Base-by-base conservation (phyloP, 2,329 filamentous ascomycete species). In the Sporothrix inflata region DNA sequence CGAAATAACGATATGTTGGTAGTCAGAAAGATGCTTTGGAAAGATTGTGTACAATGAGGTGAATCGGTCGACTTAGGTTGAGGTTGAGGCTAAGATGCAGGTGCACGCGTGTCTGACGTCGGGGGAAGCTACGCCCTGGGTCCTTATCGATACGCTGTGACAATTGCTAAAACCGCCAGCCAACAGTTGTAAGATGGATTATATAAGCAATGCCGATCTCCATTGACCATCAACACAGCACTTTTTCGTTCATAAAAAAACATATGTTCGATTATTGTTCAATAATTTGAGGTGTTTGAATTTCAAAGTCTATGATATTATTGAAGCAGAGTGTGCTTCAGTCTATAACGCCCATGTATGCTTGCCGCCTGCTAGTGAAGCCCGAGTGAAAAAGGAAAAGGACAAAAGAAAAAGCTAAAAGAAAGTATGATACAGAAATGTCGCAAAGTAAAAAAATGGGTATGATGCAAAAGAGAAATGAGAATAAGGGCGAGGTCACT, bases 101-200 rank as follows among this genome's bases (percentile, higher is more conserved):
- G 60, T 65, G 60, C 60, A n/a, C n/a, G 38, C 21, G 60, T 67
- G 42, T 67, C 42, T 67, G 63, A 67, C 63, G 42, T 67, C 63
- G 63, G 42, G 30, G 42, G 63, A 67, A 67, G 63, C 42, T 67
- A 51, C 42, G 63, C 27, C 14, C 14, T 2, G 3, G 34, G 45
- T 38, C 16, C 42, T 67, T 67, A 67, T 67, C 63, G 63, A 67
- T 51, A 67, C 14, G 61, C 61, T 30, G 42, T 49, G n/a, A 8
- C 34, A 40, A 21, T 14, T 65, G n/a, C 11, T 65, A 45, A 65
- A 65, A 27, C 42, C 45, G 38, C 45, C 60, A 12, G 51, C 38
- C 19, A 21, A 12, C 21, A 65, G 38, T 42, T 19, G 24, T 27
- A 34, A 27, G 27, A 6, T 21, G 6, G 55, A 24, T 65, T 65